Conservation (phyloP, 2,329 filamentous ascomycete species). For the Colletotrichum limetticola region DNA sequence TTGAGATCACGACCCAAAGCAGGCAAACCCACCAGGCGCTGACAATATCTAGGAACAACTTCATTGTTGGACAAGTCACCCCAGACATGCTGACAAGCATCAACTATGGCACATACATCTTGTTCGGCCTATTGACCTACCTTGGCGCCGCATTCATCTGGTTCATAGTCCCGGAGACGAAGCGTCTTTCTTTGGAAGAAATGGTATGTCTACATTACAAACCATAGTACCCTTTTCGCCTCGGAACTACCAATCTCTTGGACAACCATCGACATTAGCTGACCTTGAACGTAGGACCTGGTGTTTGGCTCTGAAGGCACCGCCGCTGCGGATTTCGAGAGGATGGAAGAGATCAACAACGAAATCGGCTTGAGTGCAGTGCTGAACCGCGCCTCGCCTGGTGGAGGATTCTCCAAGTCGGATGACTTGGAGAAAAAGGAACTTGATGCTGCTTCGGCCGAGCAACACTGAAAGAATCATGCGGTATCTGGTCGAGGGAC, state of each 20-base stretch:
- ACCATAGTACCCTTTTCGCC: not conserved
- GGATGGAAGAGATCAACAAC: slow-evolving; percentile 78
- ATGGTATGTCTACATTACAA: slow-evolving; percentile 54
- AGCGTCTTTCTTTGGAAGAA: slow-evolving; percentile 71
- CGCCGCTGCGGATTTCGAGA: slow-evolving; percentile 73
- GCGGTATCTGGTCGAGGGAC: not conserved
- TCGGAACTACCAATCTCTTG: no score
- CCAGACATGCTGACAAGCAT: slow-evolving; percentile 74
- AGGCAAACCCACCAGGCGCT: not conserved
- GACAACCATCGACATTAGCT: not conserved
- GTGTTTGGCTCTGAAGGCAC: slow-evolving; percentile 75
- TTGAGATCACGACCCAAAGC: not conserved
- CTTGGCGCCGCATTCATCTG: slow-evolving; percentile 71
- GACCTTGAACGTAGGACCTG: slow-evolving; percentile 59
- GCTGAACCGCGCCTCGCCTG: slow-evolving; percentile 3
- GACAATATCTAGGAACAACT: slow-evolving; percentile 58
- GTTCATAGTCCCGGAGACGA: slow-evolving; percentile 74
- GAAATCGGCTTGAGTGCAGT: slow-evolving; percentile 70
- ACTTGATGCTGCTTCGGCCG: not conserved
- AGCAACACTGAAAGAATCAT: not conserved
- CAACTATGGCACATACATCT: slow-evolving; percentile 76
- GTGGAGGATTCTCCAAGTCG: not conserved
- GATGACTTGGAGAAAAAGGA: slow-evolving; percentile 20
- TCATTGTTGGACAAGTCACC: slow-evolving; percentile 75
- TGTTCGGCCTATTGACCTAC: slow-evolving; percentile 74